phyloP scores from a whole-genome alignment of 768 basidiomycete genomes.

The Boletus rubroflammeus region DNA sequence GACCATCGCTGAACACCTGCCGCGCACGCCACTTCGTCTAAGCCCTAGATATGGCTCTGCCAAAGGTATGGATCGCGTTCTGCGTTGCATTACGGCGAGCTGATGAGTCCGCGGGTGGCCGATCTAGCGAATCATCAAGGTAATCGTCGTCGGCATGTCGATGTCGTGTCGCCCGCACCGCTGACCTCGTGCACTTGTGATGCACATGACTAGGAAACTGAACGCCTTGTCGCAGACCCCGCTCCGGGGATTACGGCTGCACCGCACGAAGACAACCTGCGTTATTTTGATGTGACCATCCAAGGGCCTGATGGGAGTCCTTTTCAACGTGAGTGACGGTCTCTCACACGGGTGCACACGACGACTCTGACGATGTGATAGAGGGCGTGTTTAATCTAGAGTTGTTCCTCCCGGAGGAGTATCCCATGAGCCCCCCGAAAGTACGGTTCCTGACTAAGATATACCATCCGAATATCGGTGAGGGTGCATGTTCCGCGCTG shows the following conservation, averaged over 20 bases:
- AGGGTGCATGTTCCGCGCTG: slow-evolving; percentile 27
- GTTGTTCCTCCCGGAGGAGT: slow-evolving; percentile 97
- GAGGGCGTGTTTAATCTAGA: slow-evolving; percentile 95
- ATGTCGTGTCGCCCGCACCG: slow-evolving; percentile 17
- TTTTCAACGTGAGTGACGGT: slow-evolving; percentile 66
- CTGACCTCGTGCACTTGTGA: slow-evolving; percentile 18
- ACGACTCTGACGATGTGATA: slow-evolving; percentile 31
- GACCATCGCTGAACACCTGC: slow-evolving; percentile 12
- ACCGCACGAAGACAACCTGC: slow-evolving; percentile 95
- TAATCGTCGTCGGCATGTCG: slow-evolving; percentile 17
- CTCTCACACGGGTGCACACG: background rate
- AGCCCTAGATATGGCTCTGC: slow-evolving; percentile 32
- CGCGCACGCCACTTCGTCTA: slow-evolving; percentile 13
- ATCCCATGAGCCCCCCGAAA: slow-evolving; percentile 99
- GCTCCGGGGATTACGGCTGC: slow-evolving; percentile 95
- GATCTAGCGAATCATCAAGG: slow-evolving; percentile 53
- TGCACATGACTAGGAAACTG: slow-evolving; percentile 73
- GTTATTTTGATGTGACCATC: slow-evolving; percentile 98
- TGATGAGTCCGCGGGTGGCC: slow-evolving; percentile 7
- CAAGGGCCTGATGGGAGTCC: slow-evolving; percentile 93
- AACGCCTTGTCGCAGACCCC: slow-evolving; percentile 92
- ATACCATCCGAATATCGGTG: slow-evolving; percentile 99
- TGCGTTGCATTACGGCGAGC: background rate
- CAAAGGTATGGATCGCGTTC: slow-evolving; percentile 29
- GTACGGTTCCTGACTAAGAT: slow-evolving; percentile 98